Evolutionary conservation across 2,329 filamentous ascomycete species (phyloP).

Genomic region (Cadophora sp.): DNA sequence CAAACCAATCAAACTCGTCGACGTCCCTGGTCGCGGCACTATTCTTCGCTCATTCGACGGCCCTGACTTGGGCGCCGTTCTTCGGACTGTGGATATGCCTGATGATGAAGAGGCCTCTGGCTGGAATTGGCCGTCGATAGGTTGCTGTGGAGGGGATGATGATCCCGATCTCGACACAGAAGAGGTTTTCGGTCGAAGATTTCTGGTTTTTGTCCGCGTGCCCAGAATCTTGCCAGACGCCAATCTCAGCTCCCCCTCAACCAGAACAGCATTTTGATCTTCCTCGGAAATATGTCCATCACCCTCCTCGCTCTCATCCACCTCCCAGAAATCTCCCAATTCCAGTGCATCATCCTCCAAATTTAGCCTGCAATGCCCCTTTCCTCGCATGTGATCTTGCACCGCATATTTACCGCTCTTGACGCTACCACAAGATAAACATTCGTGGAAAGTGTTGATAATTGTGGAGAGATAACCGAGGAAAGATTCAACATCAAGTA

Average conservation of each 20-base stretch:
- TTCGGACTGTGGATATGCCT: not conserved
- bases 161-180: conserved; percentile 17
- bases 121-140: not conserved
- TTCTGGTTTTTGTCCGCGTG: conserved; percentile 35
- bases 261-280: conserved; percentile 26
- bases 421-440: conserved; percentile 56
- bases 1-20: conserved; percentile 36
- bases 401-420: conserved; percentile 52
- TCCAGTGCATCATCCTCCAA: conserved; percentile 1
- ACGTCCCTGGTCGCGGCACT: conserved; percentile 18
- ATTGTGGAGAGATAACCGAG: conserved; percentile 56
- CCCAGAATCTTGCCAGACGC: conserved; percentile 49
- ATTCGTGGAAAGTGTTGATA: conserved; percentile 56
- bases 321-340: conserved; percentile 19
- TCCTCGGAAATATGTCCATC: conserved; percentile 28
- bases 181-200: too few species aligned
- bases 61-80: not conserved
- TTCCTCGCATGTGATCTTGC: conserved; percentile 58
- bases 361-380: conserved; percentile 56
- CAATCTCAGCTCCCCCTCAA: conserved; percentile 41
- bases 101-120: not conserved
- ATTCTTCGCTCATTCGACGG: conserved; percentile 23
- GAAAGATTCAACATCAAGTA: conserved; percentile 57
- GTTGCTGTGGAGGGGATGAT: not conserved
- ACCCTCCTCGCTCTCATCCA: conserved; percentile 24